Evolutionary conservation across 306 rosid species (phyloP), one percentile per base, ranked within the genome.

Genomic region (Clitoria ternatea): DNA sequence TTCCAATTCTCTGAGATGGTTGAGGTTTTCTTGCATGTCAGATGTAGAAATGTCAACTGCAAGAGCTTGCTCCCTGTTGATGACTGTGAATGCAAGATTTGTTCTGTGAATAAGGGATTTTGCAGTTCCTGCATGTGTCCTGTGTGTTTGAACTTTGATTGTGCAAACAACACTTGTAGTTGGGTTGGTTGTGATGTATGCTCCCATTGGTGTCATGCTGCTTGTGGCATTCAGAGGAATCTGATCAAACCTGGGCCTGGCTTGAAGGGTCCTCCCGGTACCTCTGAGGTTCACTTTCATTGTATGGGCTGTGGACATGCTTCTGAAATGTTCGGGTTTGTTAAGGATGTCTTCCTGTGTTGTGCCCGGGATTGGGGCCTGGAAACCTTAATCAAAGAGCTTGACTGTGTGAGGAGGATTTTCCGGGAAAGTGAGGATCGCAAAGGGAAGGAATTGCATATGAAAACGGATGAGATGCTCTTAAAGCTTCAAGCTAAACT

Each of bases 171-270:
- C 47, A 91, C 97, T 40, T 91, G 97, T 42, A 88, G 89, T 69
- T 91, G 97, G 97, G 91, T 91, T 40, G 97, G 97, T 7, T 91
- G 97, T 66, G 97, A 91, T 69, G 88, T 88, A 32, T 91, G 97
- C 68, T 86, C 84, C 1, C 97, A 91, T 74, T 91, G 97, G 97
- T 88, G 92, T 79, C 97, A 91, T 65, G 92, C 96, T 53, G 83
- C 91, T 23, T 91, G 97, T 79, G 92, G 84, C 70, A 80, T 85
- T 79, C 86, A 88, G 81, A 85, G 40, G 79, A 88, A 86, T 72
- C 87, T 91, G 13, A 88, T 91, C 61, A 84, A 63, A 61, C 96
- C 96, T 0, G 92, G 92, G 52, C 97, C 92, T 13, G 85, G 89
- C 82, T 80, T 88, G 81, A 90, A 86, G 81, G 97, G 97, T 5